Conservation (phyloP, 345 rosid genomes). For the Crucihimalaya himalaica region DNA sequence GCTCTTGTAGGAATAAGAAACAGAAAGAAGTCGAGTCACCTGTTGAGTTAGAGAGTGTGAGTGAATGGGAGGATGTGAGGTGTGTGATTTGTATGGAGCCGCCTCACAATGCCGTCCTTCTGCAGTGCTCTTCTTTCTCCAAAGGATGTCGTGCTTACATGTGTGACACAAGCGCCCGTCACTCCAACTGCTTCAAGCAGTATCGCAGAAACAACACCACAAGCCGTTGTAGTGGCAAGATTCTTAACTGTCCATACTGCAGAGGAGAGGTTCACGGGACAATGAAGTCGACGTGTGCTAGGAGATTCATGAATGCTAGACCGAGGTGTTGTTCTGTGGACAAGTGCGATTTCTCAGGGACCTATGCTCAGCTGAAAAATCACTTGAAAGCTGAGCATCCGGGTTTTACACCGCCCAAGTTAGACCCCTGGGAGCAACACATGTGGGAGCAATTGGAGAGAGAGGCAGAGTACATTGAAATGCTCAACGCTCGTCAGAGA, state of each 20-base stretch:
- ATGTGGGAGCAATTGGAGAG: constrained; percentile 53
- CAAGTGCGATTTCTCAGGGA: constrained; percentile 54
- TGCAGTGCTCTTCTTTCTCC: constrained; percentile 57
- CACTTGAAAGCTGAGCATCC: constrained; percentile 68
- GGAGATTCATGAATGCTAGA: constrained; percentile 61
- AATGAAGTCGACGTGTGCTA: constrained; percentile 46
- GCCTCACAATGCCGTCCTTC: constrained; percentile 71
- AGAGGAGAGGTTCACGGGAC: constrained; percentile 60
- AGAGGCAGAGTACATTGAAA: constrained; percentile 46
- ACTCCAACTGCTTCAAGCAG: constrained; percentile 70
- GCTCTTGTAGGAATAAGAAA: constrained; percentile 41
- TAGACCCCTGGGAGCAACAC: constrained; percentile 48
- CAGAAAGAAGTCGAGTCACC: constrained; percentile 36
- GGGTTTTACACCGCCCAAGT: constrained; percentile 38
- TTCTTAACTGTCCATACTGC: constrained; percentile 58
- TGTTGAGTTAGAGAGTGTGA: constrained; percentile 41
- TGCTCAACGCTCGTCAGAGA: constrained; percentile 40
- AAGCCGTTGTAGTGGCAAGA: constrained; percentile 31
- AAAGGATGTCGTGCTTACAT: constrained; percentile 72
- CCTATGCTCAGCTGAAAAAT: constrained; percentile 55
- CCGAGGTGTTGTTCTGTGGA: constrained; percentile 52
- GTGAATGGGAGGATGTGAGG: constrained; percentile 65
- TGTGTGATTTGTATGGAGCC: constrained; percentile 81
- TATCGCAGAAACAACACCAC: constrained; percentile 40
- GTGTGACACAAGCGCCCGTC: constrained; percentile 70